A percentile compares a stretch with the other conserved stretches of the same genome.
Conservation (phyloP, 2,329 filamentous ascomycete genomes). For the Thelonectria discophora region DNA sequence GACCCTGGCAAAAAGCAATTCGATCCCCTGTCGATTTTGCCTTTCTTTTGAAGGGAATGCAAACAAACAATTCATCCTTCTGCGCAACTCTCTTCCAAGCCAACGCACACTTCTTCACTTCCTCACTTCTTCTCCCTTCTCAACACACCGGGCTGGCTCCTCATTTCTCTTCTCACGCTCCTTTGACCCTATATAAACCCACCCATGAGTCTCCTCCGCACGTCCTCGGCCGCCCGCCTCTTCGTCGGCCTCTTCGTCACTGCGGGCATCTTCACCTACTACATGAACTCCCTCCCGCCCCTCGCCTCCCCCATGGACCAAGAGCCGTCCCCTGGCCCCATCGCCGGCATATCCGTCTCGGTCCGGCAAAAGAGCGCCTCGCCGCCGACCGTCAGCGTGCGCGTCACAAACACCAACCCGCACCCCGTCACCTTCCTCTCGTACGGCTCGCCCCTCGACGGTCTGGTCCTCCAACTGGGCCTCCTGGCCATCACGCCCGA, state of each 20-base stretch:
- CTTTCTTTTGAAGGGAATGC: neutral
- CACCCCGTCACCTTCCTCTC: slow-evolving; percentile 52
- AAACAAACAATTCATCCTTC: neutral
- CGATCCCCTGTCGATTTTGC: neutral
- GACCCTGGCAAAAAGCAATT: neutral
- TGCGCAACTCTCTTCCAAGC: too few species aligned
- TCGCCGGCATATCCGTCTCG: slow-evolving; percentile 45
- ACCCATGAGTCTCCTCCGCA: slow-evolving; percentile 32
- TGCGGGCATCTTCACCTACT: slow-evolving; percentile 34
- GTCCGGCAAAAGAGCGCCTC: slow-evolving; percentile 46
- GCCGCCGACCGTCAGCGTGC: slow-evolving; percentile 49
- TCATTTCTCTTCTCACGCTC: neutral
- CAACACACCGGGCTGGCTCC: neutral
- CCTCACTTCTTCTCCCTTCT: neutral
- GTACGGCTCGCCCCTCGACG: slow-evolving; percentile 58
- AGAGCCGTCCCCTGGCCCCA: slow-evolving; percentile 16
- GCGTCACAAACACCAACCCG: slow-evolving; percentile 52
- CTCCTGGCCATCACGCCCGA: slow-evolving; percentile 52
- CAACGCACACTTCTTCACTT: neutral
- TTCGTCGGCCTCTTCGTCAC: slow-evolving; percentile 35
- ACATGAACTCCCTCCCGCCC: slow-evolving; percentile 26
- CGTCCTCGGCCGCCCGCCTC: slow-evolving; percentile 31
- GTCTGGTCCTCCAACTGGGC: slow-evolving; percentile 52
- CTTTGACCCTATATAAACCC: too few species aligned
- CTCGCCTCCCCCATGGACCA: slow-evolving; percentile 25